Conservation (phyloP, 495 filamentous ascomycete species). For the Hamigera avellanea region DNA sequence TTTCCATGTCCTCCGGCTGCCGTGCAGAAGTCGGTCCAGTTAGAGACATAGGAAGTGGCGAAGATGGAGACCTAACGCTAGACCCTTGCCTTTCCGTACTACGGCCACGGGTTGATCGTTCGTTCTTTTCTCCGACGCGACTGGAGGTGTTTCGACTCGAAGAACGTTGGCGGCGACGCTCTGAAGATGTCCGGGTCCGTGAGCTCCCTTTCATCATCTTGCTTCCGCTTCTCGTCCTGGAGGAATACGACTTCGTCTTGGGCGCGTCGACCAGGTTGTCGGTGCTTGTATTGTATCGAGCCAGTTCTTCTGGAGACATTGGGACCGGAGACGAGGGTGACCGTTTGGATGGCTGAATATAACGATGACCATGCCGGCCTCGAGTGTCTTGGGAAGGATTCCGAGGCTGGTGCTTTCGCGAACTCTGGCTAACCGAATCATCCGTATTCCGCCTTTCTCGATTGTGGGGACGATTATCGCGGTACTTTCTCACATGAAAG, state of each 20-base stretch:
- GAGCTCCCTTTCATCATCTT: slow-evolving; percentile 25
- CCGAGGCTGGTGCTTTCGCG: slow-evolving; percentile 34
- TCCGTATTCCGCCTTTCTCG: slow-evolving; percentile 43
- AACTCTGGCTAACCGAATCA: slow-evolving; percentile 36
- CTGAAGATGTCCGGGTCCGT: slow-evolving; percentile 15
- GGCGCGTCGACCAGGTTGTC: slow-evolving; percentile 30
- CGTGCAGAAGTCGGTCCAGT: slow-evolving; percentile 19
- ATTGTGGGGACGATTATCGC: slow-evolving; percentile 41
- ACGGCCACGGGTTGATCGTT: slow-evolving; percentile 32
- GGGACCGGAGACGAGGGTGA: slow-evolving; percentile 84
- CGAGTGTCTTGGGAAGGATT: slow-evolving; percentile 60
- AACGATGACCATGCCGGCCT: slow-evolving; percentile 50
- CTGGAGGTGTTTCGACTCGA: slow-evolving; percentile 29
- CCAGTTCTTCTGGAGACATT: slow-evolving; percentile 80
- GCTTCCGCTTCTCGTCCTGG: slow-evolving; percentile 27
- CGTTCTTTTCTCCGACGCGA: slow-evolving; percentile 36
- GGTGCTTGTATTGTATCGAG: slow-evolving; percentile 40
- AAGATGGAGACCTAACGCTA: slow-evolving; percentile 62
- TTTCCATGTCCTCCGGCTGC: slow-evolving; percentile 38
- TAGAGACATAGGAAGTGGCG: slow-evolving; percentile 58
- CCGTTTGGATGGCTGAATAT: slow-evolving; percentile 71
- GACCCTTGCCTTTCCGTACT: slow-evolving; percentile 48
- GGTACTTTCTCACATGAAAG: slow-evolving; percentile 44
- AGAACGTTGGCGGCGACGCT: slow-evolving; percentile 25
- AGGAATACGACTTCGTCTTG: slow-evolving; percentile 28